A percentile compares a stretch with the other conserved stretches of the same genome.
These are phyloP conservation scores for Rhizopus microsporus DNA, from an alignment of 371 early-diverging fungal species.

Conservation along the genomic window DNA sequence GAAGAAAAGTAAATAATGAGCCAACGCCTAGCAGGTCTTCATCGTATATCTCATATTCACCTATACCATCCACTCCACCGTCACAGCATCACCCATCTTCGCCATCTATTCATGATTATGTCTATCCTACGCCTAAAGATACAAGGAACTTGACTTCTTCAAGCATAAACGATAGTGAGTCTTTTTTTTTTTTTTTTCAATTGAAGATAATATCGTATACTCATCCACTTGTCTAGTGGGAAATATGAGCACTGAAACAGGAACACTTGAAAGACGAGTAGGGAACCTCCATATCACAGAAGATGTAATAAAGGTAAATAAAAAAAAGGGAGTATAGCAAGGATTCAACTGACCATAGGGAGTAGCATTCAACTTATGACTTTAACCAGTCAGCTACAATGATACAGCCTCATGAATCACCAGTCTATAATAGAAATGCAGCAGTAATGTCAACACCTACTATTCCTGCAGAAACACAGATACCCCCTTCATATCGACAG, in stretches of 20 bases:
- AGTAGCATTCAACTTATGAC: too few species aligned
- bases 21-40: too few species aligned
- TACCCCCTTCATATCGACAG: slow-evolving; percentile 2
- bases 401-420: background rate
- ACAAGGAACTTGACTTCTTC: too few species aligned
- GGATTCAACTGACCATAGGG: background rate
- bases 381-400: background rate
- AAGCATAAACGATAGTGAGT: background rate
- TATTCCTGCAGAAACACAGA: background rate
- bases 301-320: slow-evolving; percentile 7
- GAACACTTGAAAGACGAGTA: slow-evolving; percentile 12
- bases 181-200: background rate
- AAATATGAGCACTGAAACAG: background rate
- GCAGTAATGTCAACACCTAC: background rate
- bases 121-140: too few species aligned
- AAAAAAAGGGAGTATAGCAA: background rate
- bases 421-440: background rate
- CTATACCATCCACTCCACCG: too few species aligned
- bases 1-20: too few species aligned
- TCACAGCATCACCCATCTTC: too few species aligned
- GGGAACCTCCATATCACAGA: slow-evolving; percentile 7
- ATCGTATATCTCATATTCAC: too few species aligned
- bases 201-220: too few species aligned
- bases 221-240: background rate
- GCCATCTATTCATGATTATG: too few species aligned